These are phyloP conservation scores for Pterocarpus macrocarpus DNA, from an alignment of 306 rosid species.

Conservation along the genomic window DNA sequence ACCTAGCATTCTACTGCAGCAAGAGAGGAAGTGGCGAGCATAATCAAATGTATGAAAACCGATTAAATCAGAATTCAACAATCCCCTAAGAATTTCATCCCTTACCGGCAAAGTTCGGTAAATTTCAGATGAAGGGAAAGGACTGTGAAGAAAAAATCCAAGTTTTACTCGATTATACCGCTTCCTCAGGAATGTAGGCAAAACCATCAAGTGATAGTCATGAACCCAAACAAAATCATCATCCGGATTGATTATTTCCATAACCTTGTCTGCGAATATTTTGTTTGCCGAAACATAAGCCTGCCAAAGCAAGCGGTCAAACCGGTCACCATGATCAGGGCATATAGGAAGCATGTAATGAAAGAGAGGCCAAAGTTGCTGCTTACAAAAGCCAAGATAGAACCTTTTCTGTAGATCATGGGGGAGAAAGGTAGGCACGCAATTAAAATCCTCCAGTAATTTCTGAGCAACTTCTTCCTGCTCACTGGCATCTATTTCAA, in stretches of 20 bases:
- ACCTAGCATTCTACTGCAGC: conserved; percentile 92
- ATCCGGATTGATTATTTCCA: conserved; percentile 82
- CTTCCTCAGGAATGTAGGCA: conserved; percentile 82
- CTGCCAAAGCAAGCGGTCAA: conserved; percentile 77
- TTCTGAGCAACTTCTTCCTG: conserved; percentile 84
- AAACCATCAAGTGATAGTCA: conserved; percentile 84
- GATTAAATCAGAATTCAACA: conserved; percentile 78
- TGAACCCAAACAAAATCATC: conserved; percentile 88
- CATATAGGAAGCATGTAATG: conserved; percentile 87
- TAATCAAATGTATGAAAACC: conserved; percentile 92
- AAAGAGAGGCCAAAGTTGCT: conserved; percentile 84
- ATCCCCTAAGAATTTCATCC: conserved; percentile 77
- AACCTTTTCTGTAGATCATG: conserved; percentile 68
- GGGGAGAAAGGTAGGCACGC: conserved; percentile 83
- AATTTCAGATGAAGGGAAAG: conserved; percentile 82
- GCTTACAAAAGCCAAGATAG: conserved; percentile 76
- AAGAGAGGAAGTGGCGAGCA: conserved; percentile 88
- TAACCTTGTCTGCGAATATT: conserved; percentile 81
- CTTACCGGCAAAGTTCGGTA: conserved; percentile 82
- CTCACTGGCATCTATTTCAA: conserved; percentile 68
- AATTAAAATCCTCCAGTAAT: conserved; percentile 71
- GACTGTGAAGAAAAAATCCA: conserved; percentile 90
- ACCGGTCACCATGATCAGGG: conserved; percentile 81
- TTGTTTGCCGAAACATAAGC: conserved; percentile 86
- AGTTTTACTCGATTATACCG: conserved; percentile 69